Percentiles rank a stretch among this genome's conserved stretches.
Evolutionary conservation across 139 green algal species (phyloP).

Genomic region (Chlamydomonas incerta): DNA sequence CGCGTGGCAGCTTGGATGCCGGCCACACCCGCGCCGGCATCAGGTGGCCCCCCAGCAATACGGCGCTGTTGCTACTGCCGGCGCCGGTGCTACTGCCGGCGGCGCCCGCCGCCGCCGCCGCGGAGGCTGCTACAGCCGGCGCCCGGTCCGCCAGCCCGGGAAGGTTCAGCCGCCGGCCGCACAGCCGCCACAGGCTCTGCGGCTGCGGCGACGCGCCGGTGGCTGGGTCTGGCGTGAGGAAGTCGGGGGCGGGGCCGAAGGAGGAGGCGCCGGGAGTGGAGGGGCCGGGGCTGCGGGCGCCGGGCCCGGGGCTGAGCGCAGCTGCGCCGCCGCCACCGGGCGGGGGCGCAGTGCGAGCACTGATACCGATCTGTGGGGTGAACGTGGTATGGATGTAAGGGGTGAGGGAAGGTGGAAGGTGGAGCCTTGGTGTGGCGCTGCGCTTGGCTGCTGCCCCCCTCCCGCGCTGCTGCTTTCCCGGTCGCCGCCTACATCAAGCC

Average conservation of each 20-base stretch:
- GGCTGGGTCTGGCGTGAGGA: constrained; percentile 1
- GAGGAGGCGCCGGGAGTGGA: not conserved
- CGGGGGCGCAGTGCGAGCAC: not conserved
- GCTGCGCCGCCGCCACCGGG: no score
- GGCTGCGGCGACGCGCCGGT: not conserved
- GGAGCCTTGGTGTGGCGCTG: no score
- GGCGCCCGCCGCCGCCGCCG: not conserved
- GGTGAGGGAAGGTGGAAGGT: no score
- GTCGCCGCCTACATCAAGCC: no score
- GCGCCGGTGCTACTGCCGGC: not conserved
- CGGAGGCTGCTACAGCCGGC: not conserved
- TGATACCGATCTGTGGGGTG: not conserved
- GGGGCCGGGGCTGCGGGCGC: not conserved
- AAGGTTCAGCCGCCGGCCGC: not conserved
- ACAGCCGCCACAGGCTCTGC: constrained; percentile 25
- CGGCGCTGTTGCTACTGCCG: not conserved
- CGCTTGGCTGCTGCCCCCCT: no score
- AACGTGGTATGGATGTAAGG: not conserved
- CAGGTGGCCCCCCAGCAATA: not conserved
- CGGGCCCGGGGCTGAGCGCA: not conserved
- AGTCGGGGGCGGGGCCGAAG: constrained; percentile 28
- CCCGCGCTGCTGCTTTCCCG: no score
- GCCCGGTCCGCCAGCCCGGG: not conserved
- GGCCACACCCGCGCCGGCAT: constrained; percentile 56
- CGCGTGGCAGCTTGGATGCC: constrained; percentile 28